Conservation (phyloP, 179 eudicot species). For the Camellia oleifera region DNA sequence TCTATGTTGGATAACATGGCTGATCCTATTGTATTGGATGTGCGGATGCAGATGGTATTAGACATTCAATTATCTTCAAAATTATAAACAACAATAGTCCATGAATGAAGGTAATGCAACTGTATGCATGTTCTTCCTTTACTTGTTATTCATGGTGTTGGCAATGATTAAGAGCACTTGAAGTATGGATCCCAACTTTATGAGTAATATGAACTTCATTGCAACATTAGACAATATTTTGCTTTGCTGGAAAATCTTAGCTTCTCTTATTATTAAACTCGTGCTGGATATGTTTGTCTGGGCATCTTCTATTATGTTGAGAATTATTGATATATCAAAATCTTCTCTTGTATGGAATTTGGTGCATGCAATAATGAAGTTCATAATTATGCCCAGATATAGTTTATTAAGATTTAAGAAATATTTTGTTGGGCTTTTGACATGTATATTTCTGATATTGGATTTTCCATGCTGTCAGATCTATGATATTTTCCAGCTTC, state of each 20-base stretch:
- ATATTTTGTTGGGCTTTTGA: background rate
- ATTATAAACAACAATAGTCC: background rate
- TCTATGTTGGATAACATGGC: background rate
- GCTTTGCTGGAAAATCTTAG: background rate
- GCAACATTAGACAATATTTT: background rate
- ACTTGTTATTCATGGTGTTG: background rate
- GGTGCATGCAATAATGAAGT: background rate
- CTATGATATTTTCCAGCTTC: conserved; percentile 31
- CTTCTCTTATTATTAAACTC: background rate
- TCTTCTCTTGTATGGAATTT: background rate
- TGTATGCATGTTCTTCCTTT: background rate
- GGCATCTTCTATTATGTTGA: background rate
- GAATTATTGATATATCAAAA: background rate
- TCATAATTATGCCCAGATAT: background rate
- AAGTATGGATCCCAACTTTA: background rate
- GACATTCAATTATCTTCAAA: background rate
- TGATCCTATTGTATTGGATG: background rate
- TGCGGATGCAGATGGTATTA: background rate
- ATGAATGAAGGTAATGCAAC: background rate
- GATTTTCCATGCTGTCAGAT: conserved; percentile 19
- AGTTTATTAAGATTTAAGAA: background rate
- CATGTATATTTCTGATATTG: background rate
- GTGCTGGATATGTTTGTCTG: background rate
- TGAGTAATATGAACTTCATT: background rate
- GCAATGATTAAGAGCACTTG: background rate